Evolutionary conservation across 352 stramenopile species (phyloP).

Genomic region (Phytophthora europaea): DNA sequence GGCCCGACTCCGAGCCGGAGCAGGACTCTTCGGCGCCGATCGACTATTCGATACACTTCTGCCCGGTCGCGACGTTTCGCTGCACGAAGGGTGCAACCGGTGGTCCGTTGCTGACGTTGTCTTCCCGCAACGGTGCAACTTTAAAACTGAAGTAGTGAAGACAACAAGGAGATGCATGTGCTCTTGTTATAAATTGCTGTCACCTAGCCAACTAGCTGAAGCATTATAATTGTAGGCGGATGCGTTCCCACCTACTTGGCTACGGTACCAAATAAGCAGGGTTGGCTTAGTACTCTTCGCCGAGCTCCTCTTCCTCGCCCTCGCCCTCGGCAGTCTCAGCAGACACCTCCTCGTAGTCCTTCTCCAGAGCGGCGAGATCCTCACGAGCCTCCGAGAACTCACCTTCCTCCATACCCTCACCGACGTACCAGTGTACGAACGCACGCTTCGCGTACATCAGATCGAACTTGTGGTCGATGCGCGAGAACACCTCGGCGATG

Average conservation of each 20-base stretch:
- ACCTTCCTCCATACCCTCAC: constrained; percentile 99
- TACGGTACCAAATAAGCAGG: neutral
- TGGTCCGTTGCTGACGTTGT: neutral
- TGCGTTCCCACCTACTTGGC: neutral
- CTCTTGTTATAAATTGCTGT: neutral
- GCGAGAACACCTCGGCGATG: constrained; percentile 98
- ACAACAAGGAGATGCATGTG: neutral
- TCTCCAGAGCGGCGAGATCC: constrained; percentile 68
- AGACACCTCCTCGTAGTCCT: constrained; percentile 99
- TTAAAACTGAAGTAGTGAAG: neutral
- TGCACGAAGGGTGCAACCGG: neutral
- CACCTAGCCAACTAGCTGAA: neutral
- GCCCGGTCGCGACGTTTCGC: neutral
- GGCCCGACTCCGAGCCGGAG: neutral
- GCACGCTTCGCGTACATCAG: constrained; percentile 99
- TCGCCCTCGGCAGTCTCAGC: constrained; percentile 97
- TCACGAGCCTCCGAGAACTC: constrained; percentile 99
- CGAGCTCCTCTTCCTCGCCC: constrained; percentile 94
- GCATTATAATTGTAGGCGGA: constrained; percentile 12
- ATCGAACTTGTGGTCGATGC: constrained; percentile 99
- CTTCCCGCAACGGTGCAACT: neutral
- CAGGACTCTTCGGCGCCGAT: neutral
- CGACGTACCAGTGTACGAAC: constrained; percentile 99
- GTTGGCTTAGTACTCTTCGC: constrained; percentile 77
- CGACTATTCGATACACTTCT: neutral